Conservation (phyloP, 2,329 filamentous ascomycete genomes). For the Xylariaceae sp. region DNA sequence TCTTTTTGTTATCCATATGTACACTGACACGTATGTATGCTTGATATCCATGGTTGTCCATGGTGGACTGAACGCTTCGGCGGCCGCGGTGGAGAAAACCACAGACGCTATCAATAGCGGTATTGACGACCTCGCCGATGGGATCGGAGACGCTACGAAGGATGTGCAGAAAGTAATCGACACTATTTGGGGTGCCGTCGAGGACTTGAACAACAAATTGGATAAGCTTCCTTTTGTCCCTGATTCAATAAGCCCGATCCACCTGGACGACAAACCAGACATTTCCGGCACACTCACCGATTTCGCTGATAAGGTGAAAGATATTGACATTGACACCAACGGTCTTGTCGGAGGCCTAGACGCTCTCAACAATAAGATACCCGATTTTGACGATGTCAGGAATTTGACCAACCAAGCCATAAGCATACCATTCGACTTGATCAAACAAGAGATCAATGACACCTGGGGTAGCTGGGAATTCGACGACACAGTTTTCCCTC, state of each 20-base stretch:
- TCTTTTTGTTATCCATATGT: conserved; percentile 86
- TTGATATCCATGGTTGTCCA: conserved; percentile 79
- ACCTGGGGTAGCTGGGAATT: conserved; percentile 72
- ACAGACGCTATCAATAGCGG: conserved; percentile 50
- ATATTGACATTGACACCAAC: conserved; percentile 63
- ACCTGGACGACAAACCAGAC: conserved; percentile 49
- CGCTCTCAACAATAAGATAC: conserved; percentile 73
- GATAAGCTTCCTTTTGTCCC: no score
- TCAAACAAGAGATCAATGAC: conserved; percentile 69
- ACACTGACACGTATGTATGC: conserved; percentile 86
- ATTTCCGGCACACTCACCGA: conserved; percentile 44
- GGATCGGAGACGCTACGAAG: conserved; percentile 47
- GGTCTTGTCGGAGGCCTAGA: conserved; percentile 66
- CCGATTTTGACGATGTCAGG: conserved; percentile 77
- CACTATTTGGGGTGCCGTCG: conserved; percentile 54
- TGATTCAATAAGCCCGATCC: conserved; percentile 25
- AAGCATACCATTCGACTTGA: conserved; percentile 72
- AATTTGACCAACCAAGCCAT: conserved; percentile 76
- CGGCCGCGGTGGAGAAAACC: conserved; percentile 35
- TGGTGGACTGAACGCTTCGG: conserved; percentile 69
- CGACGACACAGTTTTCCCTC: conserved; percentile 71
- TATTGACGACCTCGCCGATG: conserved; percentile 37
- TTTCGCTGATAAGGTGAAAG: conserved; percentile 62
- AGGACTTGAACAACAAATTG: conserved; percentile 40
- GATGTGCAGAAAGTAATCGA: conserved; percentile 54